phyloP scores from a whole-genome alignment of 352 stramenopile genomes.

The Phytophthora cajani region DNA sequence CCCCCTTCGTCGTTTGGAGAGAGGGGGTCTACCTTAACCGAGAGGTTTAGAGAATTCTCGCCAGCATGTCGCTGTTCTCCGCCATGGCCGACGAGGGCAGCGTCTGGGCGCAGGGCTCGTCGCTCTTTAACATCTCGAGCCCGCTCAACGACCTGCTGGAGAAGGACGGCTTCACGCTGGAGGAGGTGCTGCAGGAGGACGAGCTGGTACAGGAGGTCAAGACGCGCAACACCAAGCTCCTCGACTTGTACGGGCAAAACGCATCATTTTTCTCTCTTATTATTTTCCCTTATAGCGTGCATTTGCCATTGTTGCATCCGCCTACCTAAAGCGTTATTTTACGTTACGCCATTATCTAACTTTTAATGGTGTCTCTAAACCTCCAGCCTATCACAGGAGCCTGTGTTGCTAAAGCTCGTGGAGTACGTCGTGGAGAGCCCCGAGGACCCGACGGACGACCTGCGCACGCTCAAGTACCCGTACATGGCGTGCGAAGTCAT shows the following conservation, averaged over 20 bases:
- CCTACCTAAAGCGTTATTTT: slow-evolving; percentile 2
- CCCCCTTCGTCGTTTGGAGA: neutral
- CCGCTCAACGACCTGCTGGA: slow-evolving; percentile 96
- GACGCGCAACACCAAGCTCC: slow-evolving; percentile 93
- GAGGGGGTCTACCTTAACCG: slow-evolving; percentile 1
- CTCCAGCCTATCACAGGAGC: slow-evolving; percentile 74
- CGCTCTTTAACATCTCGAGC: slow-evolving; percentile 91
- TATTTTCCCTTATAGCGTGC: slow-evolving; percentile 1
- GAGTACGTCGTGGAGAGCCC: slow-evolving; percentile 76
- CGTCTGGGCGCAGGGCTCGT: slow-evolving; percentile 85
- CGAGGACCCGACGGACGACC: slow-evolving; percentile 56
- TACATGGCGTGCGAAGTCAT: slow-evolving; percentile 99
- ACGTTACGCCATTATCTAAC: neutral
- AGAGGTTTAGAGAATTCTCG: slow-evolving; percentile 7
- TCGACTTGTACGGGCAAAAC: slow-evolving; percentile 89
- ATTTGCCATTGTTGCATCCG: neutral
- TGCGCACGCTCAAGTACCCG: slow-evolving; percentile 91
- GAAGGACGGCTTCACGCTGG: slow-evolving; percentile 92
- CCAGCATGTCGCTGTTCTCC: slow-evolving; percentile 83
- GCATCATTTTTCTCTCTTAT: neutral
- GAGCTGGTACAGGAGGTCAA: slow-evolving; percentile 98
- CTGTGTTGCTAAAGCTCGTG: slow-evolving; percentile 72
- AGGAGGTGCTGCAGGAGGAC: slow-evolving; percentile 96
- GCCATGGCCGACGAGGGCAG: slow-evolving; percentile 82
- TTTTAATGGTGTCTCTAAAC: neutral